A percentile compares a stretch with the other conserved stretches of the same genome.
Conservation (phyloP, 179 eudicot species). For the Silene coronaria region DNA sequence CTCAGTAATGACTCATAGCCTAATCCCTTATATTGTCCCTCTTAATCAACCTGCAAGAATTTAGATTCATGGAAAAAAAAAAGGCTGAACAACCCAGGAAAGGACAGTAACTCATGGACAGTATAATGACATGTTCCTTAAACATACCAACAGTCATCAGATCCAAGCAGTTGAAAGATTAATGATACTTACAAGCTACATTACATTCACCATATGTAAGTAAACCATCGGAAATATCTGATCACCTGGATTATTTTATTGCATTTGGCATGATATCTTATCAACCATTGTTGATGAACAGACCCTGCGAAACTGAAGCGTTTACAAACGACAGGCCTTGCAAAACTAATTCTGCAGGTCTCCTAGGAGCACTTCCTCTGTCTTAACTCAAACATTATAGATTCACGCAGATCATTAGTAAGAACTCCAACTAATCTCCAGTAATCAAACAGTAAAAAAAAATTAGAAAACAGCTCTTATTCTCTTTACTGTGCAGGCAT, state of each 20-base stretch:
- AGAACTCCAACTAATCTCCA: neutral
- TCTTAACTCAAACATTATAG: neutral
- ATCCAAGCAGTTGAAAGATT: too few relatives aligned
- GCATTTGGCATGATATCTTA: neutral
- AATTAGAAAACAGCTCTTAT: neutral
- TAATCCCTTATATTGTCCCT: too few relatives aligned
- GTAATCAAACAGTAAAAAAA: neutral
- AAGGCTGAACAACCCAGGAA: too few relatives aligned
- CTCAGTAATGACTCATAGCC: too few relatives aligned
- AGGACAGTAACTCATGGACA: too few relatives aligned
- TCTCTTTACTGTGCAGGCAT: neutral
- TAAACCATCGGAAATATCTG: neutral
- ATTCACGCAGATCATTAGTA: neutral
- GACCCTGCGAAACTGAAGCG: neutral
- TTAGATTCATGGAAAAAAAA: too few relatives aligned
- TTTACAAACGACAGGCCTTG: neutral
- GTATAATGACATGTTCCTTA: too few relatives aligned
- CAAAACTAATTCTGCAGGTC: neutral
- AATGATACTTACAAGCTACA: too few relatives aligned
- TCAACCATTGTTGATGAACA: neutral
- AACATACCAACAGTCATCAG: too few relatives aligned
- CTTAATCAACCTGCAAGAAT: too few relatives aligned
- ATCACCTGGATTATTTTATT: neutral
- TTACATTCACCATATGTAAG: too few relatives aligned
- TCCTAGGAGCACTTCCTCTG: neutral